Base-by-base conservation (phyloP, 2,329 filamentous ascomycete species). In the Ophiosphaerella narmari region DNA sequence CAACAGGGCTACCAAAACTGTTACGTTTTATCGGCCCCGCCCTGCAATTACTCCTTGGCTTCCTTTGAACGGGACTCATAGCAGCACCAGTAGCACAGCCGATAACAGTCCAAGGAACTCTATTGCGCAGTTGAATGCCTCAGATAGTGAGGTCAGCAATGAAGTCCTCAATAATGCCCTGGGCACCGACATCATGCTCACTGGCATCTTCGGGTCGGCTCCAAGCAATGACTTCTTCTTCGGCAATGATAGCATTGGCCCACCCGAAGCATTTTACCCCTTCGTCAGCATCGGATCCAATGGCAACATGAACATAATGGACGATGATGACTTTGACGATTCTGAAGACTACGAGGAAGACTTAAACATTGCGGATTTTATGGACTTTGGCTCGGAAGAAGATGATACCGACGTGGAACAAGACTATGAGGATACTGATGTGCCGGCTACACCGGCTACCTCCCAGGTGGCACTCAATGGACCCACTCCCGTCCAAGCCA, bases 201-300 rank as follows among this genome's bases (percentile, higher is more conserved):
- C 86, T 41, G 87, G 86, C 60, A 86, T 91, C 75, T 81, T 86
- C 46, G 71, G 72, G 11, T 64, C 66, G 23, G 62, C 64, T 31
- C 65, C 70, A 18, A 75, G 76, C 18, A 79, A 77, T 45, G 75
- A 79, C 37, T 71, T 75, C 46, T 71, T 75, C 21, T 74, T 79
- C 33, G 76, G 74, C 57, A 84, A 83, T 5, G 85, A 89, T 65
- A 80, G 85, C n/a, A 80, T 90, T 64, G 88, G 88, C 1, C 87
- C 88, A 2, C 81, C 86, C 0, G 88, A 91, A 72, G 87, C 88
- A 7, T 91, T 91, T 71, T 91, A 89, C 63, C 84, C 88, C 5
- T 85, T 87, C 46, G 80, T 80, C 9, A 81, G 74, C 46, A 75
- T 82, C 50, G 75, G 75, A 37, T 71, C 83, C 11, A 86, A 89